Base-by-base conservation (phyloP, 2,329 filamentous ascomycete genomes). In the Madurella fahalii region DNA sequence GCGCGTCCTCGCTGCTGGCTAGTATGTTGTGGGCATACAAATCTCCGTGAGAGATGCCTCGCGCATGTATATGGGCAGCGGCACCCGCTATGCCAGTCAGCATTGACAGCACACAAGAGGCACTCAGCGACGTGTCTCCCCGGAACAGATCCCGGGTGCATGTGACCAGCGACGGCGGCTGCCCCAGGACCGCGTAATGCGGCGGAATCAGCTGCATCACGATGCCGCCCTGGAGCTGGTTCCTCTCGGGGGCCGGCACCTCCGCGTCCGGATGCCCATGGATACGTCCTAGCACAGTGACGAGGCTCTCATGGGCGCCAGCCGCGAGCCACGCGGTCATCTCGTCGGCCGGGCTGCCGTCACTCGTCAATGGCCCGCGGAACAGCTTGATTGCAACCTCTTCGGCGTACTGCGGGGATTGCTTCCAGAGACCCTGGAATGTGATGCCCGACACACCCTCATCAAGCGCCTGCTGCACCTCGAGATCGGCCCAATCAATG, bases 371-470 rank as follows among this genome's bases (percentile, higher is more conserved):
- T 9, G 70, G 66, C n/a, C 75, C 75, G 40, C 71, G 73, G 66
- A 79, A 79, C 7, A 78, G 64, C 60, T 78, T 78, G 63, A 79
- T 68, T 2, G 76, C 75, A 0, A 79, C 76, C 12, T 72, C 65
- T 37, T 71, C 68, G 4, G 50, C 63, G 25, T 63, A 61, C 3
- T 64, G 61, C 9, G 58, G 61, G 2, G 59, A 58, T 7, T 59
- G 59, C 25, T 65, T 68, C 71, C 72, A 74, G 2, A 64, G 52
- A 1, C 69, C 76, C 47, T 69, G 71, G 17, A 68, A 76, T 50
- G 77, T 77, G 16, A 76, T 64, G 2, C 74, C 74, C n/a, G 74
- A 77, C 3, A 75, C 74, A 8, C 74, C 75, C 57, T 75, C 69
- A 8, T 74, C 74, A 1, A 78, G 68, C 9, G 72, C 63, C 25